A percentile compares a stretch with the other conserved stretches of the same genome.
phyloP scores from a whole-genome alignment of 495 filamentous ascomycete species.

The Daldinia grandis region DNA sequence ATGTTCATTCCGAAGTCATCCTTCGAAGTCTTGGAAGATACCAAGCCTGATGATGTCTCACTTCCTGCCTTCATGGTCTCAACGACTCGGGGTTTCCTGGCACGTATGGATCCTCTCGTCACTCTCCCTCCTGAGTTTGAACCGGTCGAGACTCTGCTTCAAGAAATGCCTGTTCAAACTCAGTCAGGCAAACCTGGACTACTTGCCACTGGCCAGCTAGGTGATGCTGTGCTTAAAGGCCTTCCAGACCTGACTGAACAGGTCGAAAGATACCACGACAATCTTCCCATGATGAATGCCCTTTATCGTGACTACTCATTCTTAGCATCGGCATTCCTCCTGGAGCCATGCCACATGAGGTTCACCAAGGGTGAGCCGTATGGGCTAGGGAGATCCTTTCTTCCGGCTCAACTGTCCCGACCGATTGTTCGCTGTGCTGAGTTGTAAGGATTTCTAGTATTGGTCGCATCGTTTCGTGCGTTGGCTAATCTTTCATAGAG shows the following conservation, averaged over 20 bases:
- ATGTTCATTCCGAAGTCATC: conserved; percentile 44
- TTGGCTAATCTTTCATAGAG: conserved; percentile 47
- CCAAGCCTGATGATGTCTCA: conserved; percentile 51
- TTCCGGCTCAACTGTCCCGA: conserved; percentile 74
- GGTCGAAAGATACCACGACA: conserved; percentile 72
- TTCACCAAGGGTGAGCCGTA: conserved; percentile 72
- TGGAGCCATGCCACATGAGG: conserved; percentile 92
- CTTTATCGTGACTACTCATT: conserved; percentile 91
- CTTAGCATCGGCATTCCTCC: conserved; percentile 83
- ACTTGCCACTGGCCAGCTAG: conserved; percentile 74
- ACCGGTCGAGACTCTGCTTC: conserved; percentile 71
- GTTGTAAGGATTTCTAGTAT: conserved; percentile 64
- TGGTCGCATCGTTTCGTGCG: not conserved
- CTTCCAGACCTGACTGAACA: conserved; percentile 77
- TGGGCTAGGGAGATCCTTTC: conserved; percentile 73
- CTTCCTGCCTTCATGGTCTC: conserved; percentile 90
- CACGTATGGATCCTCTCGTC: conserved; percentile 68
- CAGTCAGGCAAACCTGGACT: conserved; percentile 75
- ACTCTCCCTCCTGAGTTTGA: conserved; percentile 73
- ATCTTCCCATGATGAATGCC: conserved; percentile 80
- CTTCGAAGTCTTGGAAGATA: conserved; percentile 53
- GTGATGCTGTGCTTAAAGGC: conserved; percentile 68
- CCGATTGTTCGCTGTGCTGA: conserved; percentile 82
- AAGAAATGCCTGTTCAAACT: conserved; percentile 78
- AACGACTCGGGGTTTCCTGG: conserved; percentile 80